A percentile compares a stretch with the other conserved stretches of the same genome.
phyloP scores from a whole-genome alignment of 768 basidiomycete genomes.

The Amanita pseudoporphyria region DNA sequence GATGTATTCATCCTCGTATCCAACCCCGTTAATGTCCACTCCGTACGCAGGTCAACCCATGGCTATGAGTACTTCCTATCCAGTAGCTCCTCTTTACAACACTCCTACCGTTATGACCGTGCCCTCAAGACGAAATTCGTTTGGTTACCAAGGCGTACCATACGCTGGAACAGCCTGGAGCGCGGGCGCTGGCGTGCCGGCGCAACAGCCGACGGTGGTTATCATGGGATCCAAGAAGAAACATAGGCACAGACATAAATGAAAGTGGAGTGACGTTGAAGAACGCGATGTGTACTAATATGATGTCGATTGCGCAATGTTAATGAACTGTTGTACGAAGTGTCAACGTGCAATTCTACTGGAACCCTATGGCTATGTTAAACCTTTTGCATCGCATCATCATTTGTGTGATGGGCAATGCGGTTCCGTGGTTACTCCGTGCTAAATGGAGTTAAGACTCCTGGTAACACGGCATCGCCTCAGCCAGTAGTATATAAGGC shows the following conservation, averaged over 20 bases:
- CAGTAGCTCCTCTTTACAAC: neutral
- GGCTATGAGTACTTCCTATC: conserved; percentile 10
- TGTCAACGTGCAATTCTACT: too few relatives aligned
- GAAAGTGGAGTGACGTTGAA: neutral
- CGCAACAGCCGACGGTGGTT: conserved; percentile 10
- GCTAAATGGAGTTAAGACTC: too few relatives aligned
- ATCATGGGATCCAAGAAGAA: conserved; percentile 20
- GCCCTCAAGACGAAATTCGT: neutral
- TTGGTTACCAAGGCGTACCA: conserved; percentile 5
- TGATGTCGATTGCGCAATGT: neutral
- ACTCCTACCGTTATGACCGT: neutral
- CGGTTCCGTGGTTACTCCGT: neutral
- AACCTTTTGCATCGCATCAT: neutral
- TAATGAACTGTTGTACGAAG: neutral
- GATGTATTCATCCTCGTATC: conserved; percentile 27
- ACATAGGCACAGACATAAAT: conserved; percentile 18
- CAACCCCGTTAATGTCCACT: conserved; percentile 13
- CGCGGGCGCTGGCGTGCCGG: conserved; percentile 12
- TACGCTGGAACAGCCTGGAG: conserved; percentile 17
- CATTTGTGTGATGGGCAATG: neutral
- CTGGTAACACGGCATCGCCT: neutral
- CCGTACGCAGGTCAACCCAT: conserved; percentile 16
- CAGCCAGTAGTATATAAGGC: conserved; percentile 23
- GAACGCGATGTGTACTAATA: neutral
- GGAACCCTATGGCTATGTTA: neutral